Percentiles rank a stretch among this genome's conserved stretches.
Conservation (phyloP, 169 alveolate species). For the Plasmodium berghei region DNA sequence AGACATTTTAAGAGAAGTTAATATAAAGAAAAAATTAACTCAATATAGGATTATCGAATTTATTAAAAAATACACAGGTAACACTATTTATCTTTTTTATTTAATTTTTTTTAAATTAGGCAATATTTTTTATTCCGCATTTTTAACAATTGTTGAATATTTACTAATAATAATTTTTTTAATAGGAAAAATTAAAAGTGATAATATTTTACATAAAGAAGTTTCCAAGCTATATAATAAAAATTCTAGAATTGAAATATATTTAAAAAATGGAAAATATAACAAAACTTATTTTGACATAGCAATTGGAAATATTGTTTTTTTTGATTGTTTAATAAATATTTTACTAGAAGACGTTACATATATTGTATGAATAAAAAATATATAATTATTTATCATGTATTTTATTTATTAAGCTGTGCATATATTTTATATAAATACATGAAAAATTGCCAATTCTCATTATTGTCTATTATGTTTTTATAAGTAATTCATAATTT, state of each 20-base stretch:
- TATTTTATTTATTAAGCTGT: background rate
- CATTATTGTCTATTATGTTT: too few relatives aligned
- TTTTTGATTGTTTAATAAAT: slow-evolving; percentile 27
- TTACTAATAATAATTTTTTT: background rate
- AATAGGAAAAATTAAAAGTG: slow-evolving; percentile 32
- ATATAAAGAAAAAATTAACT: slow-evolving; percentile 21
- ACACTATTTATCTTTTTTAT: background rate
- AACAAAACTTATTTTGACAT: slow-evolving; percentile 6
- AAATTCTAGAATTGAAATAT: slow-evolving; percentile 39
- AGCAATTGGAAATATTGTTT: slow-evolving; percentile 50
- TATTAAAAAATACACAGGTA: slow-evolving; percentile 60
- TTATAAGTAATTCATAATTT: background rate
- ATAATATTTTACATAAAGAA: slow-evolving; percentile 25
- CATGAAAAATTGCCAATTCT: too few relatives aligned
- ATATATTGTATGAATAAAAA: slow-evolving; percentile 18
- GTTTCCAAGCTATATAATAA: slow-evolving; percentile 32
- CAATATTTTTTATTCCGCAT: background rate
- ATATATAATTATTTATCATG: background rate
- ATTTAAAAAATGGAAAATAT: slow-evolving; percentile 22
- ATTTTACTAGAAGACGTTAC: slow-evolving; percentile 42
- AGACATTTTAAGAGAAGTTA: slow-evolving; percentile 55
- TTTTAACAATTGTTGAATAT: background rate
- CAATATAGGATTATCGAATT: slow-evolving; percentile 25
- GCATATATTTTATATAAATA: background rate
- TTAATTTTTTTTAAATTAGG: background rate